These are phyloP conservation scores for Hanseniaspora jakobsenii DNA, from an alignment of 805 yeast species.

Conservation along the genomic window DNA sequence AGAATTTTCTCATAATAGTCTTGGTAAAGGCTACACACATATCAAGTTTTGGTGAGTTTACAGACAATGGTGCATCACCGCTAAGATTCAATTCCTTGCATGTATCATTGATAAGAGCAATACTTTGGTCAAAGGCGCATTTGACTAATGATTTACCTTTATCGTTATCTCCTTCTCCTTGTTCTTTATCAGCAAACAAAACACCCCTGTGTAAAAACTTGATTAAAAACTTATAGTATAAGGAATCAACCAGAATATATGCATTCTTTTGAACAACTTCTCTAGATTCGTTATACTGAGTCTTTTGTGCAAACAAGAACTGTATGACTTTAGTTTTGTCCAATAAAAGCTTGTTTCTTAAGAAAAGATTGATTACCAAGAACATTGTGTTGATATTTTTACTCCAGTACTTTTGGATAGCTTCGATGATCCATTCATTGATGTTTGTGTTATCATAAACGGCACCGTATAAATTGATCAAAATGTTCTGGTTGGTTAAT, in stretches of 20 bases:
- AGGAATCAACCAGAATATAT: slow-evolving; percentile 35
- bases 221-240: slow-evolving; percentile 35
- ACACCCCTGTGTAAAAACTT: slow-evolving; percentile 27
- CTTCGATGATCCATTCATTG: slow-evolving; percentile 38
- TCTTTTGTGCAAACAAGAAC: too few species aligned
- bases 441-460: slow-evolving; percentile 26
- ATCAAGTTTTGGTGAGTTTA: too few species aligned
- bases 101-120: slow-evolving; percentile 20
- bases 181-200: too few species aligned
- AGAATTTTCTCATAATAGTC: slow-evolving; percentile 34
- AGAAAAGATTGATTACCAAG: slow-evolving; percentile 43
- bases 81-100: slow-evolving; percentile 19
- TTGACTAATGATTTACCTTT: slow-evolving; percentile 22
- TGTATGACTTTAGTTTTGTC: slow-evolving; percentile 32
- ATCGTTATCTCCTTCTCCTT: slow-evolving; percentile 14
- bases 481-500: slow-evolving; percentile 29
- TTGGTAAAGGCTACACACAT: slow-evolving; percentile 32
- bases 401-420: slow-evolving; percentile 54
- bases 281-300: too few species aligned
- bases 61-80: slow-evolving; percentile 20
- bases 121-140: slow-evolving; percentile 24
- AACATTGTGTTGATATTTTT: slow-evolving; percentile 53
- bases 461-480: slow-evolving; percentile 28
- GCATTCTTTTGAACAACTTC: too few species aligned
- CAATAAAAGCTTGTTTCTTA: slow-evolving; percentile 34